Evolutionary conservation across 2,329 filamentous ascomycete species (phyloP).

Genomic region (Chaetoscypha palmicola): DNA sequence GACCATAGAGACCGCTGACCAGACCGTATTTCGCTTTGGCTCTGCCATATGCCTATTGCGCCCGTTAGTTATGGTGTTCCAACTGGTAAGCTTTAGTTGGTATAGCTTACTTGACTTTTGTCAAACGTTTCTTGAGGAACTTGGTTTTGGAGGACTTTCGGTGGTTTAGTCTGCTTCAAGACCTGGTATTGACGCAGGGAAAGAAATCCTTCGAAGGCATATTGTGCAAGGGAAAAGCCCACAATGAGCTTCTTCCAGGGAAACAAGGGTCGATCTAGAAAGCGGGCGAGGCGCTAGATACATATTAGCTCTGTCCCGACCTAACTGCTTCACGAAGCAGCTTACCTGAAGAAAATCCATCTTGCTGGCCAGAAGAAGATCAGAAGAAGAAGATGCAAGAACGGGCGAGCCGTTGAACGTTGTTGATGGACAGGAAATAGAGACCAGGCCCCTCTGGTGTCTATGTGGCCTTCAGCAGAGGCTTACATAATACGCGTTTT

Average conservation of each 20-base stretch:
- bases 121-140: constrained; percentile 87
- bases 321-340: not conserved
- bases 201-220: constrained; percentile 81
- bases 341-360: constrained; percentile 33
- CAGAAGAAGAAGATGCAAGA: not conserved
- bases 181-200: constrained; percentile 85
- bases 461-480: no score
- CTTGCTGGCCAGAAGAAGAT: constrained; percentile 11
- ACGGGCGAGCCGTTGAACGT: not conserved
- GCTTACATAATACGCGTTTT: no score
- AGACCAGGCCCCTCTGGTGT: not conserved
- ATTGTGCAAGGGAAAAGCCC: constrained; percentile 89
- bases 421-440: not conserved
- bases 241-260: constrained; percentile 97
- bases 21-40: constrained; percentile 90
- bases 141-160: constrained; percentile 81
- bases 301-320: constrained; percentile 17
- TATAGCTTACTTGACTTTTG: constrained; percentile 71
- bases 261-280: constrained; percentile 86
- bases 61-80: no score
- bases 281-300: constrained; percentile 65
- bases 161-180: constrained; percentile 70
- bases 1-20: constrained; percentile 72
- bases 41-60: constrained; percentile 78
- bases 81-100: no score